Evolutionary conservation across 208 protist genomes (phyloP).

Genomic region (Zelonia costaricensis): DNA sequence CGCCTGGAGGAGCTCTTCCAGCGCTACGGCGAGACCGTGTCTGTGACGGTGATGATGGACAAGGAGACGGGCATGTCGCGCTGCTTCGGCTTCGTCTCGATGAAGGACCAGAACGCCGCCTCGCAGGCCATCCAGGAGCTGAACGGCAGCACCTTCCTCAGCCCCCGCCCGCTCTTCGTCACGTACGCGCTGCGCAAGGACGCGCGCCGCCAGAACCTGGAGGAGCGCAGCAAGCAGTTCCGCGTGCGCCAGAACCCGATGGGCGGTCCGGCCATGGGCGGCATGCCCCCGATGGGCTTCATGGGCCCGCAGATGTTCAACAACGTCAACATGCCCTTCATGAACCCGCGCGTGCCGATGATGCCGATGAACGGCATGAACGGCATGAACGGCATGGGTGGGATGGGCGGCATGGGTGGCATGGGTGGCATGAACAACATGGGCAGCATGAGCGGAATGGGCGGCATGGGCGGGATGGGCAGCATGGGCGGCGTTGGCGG

Average conservation of each 20-base stretch:
- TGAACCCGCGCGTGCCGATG: slow-evolving; percentile 81
- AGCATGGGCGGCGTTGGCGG: slow-evolving; percentile 26
- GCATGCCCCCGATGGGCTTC: slow-evolving; percentile 43
- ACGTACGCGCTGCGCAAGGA: slow-evolving; percentile 97
- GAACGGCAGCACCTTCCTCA: slow-evolving; percentile 95
- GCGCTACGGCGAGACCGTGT: slow-evolving; percentile 96
- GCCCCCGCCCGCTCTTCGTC: slow-evolving; percentile 97
- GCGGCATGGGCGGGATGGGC: slow-evolving; percentile 33
- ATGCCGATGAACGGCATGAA: slow-evolving; percentile 56
- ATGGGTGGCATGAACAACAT: slow-evolving; percentile 26
- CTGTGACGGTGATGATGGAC: slow-evolving; percentile 96
- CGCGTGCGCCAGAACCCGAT: slow-evolving; percentile 78
- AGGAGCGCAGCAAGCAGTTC: slow-evolving; percentile 87
- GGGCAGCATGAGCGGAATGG: slow-evolving; percentile 25
- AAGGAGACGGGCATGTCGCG: slow-evolving; percentile 87
- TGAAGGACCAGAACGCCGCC: slow-evolving; percentile 95
- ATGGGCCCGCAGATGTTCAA: slow-evolving; percentile 63
- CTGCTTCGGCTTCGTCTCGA: slow-evolving; percentile 99
- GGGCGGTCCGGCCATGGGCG: slow-evolving; percentile 57
- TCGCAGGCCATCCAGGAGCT: slow-evolving; percentile 95
- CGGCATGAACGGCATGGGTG: slow-evolving; percentile 40
- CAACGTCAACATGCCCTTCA: slow-evolving; percentile 69
- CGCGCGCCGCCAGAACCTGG: slow-evolving; percentile 93
- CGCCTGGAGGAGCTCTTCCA: slow-evolving; percentile 95
- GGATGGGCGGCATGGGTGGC: slow-evolving; percentile 29